Conservation (phyloP, 2,329 filamentous ascomycete genomes). For the Penicillium sp. region DNA sequence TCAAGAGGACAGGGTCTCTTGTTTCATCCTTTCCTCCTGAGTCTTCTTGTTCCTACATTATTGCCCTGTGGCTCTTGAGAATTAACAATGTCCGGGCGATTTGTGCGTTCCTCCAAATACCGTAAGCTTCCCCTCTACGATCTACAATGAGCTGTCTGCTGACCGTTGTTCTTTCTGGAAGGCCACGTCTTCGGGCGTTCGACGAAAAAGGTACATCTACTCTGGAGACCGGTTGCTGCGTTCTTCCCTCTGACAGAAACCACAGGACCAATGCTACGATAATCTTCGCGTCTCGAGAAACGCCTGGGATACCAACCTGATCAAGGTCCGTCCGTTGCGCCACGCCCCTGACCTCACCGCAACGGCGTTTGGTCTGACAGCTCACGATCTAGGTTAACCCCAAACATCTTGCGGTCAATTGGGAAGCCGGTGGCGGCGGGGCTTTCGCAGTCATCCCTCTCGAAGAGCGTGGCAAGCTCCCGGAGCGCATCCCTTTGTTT, state of each 20-base stretch:
- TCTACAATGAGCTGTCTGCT: slow-evolving; percentile 24
- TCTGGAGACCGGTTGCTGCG: background rate
- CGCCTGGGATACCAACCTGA: slow-evolving; percentile 97
- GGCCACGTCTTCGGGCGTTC: slow-evolving; percentile 97
- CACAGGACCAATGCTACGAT: slow-evolving; percentile 89
- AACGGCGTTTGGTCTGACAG: slow-evolving; percentile 19
- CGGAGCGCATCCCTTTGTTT: slow-evolving; percentile 90
- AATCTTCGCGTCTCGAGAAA: slow-evolving; percentile 96
- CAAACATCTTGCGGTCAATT: slow-evolving; percentile 94
- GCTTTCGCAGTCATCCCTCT: slow-evolving; percentile 94
- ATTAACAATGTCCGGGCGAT: slow-evolving; percentile 60
- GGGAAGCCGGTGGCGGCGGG: slow-evolving; percentile 92
- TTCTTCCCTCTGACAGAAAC: slow-evolving; percentile 5
- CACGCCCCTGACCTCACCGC: slow-evolving; percentile 25
- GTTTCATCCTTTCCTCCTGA: slow-evolving; percentile 20
- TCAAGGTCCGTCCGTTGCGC: slow-evolving; percentile 65
- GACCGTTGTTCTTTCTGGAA: slow-evolving; percentile 39
- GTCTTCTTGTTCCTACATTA: slow-evolving; percentile 6
- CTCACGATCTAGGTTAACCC: slow-evolving; percentile 69
- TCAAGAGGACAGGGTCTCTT: slow-evolving; percentile 15
- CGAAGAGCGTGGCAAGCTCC: slow-evolving; percentile 80
- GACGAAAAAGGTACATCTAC: slow-evolving; percentile 65
- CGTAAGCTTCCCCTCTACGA: slow-evolving; percentile 46
- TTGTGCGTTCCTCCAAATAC: slow-evolving; percentile 69
- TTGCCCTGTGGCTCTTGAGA: slow-evolving; percentile 11